A percentile compares a stretch with the other conserved stretches of the same genome.
phyloP scores from a whole-genome alignment of 176 grass and related monocot genomes.

The Areca catechu region DNA sequence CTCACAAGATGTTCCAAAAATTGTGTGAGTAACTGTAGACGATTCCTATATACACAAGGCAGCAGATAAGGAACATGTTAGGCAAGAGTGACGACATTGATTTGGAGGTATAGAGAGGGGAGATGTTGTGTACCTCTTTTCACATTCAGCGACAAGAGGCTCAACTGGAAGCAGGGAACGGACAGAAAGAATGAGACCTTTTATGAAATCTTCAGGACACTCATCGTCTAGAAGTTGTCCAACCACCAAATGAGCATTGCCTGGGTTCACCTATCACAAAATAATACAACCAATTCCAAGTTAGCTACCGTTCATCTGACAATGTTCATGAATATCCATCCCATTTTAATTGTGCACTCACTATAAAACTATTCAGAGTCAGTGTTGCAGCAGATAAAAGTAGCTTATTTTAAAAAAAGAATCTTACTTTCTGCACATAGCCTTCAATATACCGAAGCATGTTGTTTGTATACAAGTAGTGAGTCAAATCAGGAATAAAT shows the following conservation, averaged over 20 bases:
- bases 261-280: slow-evolving; percentile 68
- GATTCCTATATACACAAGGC: slow-evolving; percentile 40
- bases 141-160: slow-evolving; percentile 83
- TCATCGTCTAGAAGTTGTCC: slow-evolving; percentile 90
- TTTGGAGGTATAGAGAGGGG: neutral
- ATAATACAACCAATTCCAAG: neutral
- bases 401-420: slow-evolving; percentile 3
- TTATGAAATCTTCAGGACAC: slow-evolving; percentile 98
- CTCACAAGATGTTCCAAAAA: slow-evolving; percentile 92
- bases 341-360: no score
- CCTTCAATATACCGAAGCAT: slow-evolving; percentile 98
- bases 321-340: no score
- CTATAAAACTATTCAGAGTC: no score
- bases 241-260: slow-evolving; percentile 81
- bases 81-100: neutral
- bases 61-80: slow-evolving; percentile 4
- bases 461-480: slow-evolving; percentile 86
- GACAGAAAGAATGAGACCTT: slow-evolving; percentile 94
- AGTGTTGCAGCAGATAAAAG: neutral
- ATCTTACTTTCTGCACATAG: slow-evolving; percentile 89
- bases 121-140: slow-evolving; percentile 58
- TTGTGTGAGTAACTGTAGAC: slow-evolving; percentile 62
- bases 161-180: slow-evolving; percentile 86
- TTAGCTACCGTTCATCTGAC: neutral
- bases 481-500: slow-evolving; percentile 92